Evolutionary conservation across 192 early-diverging fungal species (phyloP), one percentile per base, ranked within the genome.

Genomic region (Umbelopsis sp.): DNA sequence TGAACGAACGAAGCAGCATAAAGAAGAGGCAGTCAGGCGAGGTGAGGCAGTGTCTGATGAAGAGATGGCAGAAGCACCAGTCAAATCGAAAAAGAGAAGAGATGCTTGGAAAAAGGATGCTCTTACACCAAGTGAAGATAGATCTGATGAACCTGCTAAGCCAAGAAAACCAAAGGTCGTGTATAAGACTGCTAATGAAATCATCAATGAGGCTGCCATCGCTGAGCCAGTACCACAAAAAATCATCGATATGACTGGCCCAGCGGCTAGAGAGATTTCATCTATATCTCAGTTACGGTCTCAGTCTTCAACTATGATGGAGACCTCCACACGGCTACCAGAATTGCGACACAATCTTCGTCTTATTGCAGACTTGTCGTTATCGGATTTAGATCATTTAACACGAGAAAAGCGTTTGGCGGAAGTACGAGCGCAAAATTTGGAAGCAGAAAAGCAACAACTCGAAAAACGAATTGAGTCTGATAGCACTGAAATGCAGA

Each of bases 221-320:
- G 61, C 74, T 33, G 52, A 76, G 1, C 74, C 77, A 25, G 69
- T 77, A 5, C 78, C 81, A 20, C 75, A 85, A 71, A 96, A 93
- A 74, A 91, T 96, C 65, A 77, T 94, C 45, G 94, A 96, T 76
- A 92, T 96, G 92, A 93, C 92, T 0, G 91, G 92, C 15, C 83
- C 84, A 49, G 83, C 88, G 46, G 73, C 78, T 15, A 75, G 85
- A 33, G 87, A 87, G 53, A 68, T 87, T 25, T 70, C 81, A 15
- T 78, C 83, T 0, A 71, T 80, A 6, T 50, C 76, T 10, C 71
- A 78, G 10, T 53, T 78, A 20, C 78, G 82, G 35, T 84, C 82
- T 67, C 79, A 80, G n/a, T 84, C 83, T 18, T 77, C 73, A 0
- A 75, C 78, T 6, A 61, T 85, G 10, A 78, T 81, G 65, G 84